Conservation (phyloP, 2,329 filamentous ascomycete species). For the Aspergillus neotritici region DNA sequence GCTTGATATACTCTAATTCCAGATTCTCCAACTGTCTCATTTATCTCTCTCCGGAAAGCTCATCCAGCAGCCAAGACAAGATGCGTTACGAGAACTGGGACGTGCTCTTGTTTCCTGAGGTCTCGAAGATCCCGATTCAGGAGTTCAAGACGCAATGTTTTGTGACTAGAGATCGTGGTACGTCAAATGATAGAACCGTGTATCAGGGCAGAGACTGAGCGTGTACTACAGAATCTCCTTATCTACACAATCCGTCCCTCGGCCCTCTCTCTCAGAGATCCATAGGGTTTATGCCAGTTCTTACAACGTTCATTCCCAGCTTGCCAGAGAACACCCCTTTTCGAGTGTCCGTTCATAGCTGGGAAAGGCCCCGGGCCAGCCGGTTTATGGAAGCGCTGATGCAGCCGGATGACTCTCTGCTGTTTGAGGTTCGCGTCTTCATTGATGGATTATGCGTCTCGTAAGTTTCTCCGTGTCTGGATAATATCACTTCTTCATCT, state of each 20-base stretch:
- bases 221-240: constrained; percentile 46
- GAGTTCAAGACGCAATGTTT: constrained; percentile 79
- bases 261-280: constrained; percentile 27
- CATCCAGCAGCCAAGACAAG: constrained; percentile 20
- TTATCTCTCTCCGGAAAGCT: constrained; percentile 32
- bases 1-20: constrained; percentile 16
- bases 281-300: constrained; percentile 51
- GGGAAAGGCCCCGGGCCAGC: constrained; percentile 58
- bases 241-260: constrained; percentile 42
- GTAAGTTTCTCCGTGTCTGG: constrained; percentile 41
- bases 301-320: constrained; percentile 68
- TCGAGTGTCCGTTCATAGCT: constrained; percentile 69
- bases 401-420: constrained; percentile 51
- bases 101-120: constrained; percentile 68
- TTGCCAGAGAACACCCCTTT: constrained; percentile 56
- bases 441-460: constrained; percentile 61
- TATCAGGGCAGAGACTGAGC: constrained; percentile 4
- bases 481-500: not conserved
- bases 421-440: constrained; percentile 62
- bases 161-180: constrained; percentile 51
- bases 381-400: constrained; percentile 53
- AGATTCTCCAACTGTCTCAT: constrained; percentile 15
- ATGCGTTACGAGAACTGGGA: constrained; percentile 91
- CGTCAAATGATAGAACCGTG: constrained; percentile 17
- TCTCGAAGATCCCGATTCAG: constrained; percentile 64